These are phyloP conservation scores for Alternaria burnsii DNA, from an alignment of 2,329 filamentous ascomycete species.

Conservation along the genomic window DNA sequence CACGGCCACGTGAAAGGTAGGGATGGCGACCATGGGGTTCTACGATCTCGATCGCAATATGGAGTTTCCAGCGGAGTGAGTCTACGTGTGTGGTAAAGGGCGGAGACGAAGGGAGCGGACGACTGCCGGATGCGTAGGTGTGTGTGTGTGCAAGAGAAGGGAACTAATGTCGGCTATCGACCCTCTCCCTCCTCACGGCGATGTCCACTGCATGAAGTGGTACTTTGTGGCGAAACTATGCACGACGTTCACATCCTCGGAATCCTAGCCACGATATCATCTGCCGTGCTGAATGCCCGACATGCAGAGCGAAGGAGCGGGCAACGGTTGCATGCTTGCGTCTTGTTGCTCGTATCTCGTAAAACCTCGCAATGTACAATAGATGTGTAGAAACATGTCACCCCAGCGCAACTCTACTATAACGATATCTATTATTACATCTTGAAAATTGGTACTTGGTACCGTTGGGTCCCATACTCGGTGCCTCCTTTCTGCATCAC, in stretches of 20 bases:
- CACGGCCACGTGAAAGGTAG: background rate
- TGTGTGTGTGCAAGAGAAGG: background rate
- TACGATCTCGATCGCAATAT: constrained; percentile 1
- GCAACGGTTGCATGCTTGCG: constrained; percentile 2
- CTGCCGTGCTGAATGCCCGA: background rate
- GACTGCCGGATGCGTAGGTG: constrained; percentile 1
- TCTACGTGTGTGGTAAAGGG: background rate
- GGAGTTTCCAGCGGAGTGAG: background rate
- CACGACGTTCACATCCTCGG: background rate
- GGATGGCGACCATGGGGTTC: background rate
- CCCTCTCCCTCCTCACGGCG: background rate
- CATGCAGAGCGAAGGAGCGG: constrained; percentile 1
- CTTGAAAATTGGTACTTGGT: background rate
- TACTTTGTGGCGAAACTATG: background rate
- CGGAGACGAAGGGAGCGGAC: background rate
- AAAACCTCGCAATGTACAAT: background rate
- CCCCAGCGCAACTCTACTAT: background rate
- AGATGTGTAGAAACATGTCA: background rate
- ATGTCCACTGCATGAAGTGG: background rate
- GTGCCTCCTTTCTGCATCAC: background rate
- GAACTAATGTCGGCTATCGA: constrained; percentile 4
- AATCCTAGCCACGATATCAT: background rate
- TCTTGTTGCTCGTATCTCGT: background rate
- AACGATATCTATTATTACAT: background rate
- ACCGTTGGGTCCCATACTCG: background rate